Evolutionary conservation across 2,329 filamentous ascomycete species (phyloP), one percentile per base, ranked within the genome.

Genomic region (Amauroascus niger): DNA sequence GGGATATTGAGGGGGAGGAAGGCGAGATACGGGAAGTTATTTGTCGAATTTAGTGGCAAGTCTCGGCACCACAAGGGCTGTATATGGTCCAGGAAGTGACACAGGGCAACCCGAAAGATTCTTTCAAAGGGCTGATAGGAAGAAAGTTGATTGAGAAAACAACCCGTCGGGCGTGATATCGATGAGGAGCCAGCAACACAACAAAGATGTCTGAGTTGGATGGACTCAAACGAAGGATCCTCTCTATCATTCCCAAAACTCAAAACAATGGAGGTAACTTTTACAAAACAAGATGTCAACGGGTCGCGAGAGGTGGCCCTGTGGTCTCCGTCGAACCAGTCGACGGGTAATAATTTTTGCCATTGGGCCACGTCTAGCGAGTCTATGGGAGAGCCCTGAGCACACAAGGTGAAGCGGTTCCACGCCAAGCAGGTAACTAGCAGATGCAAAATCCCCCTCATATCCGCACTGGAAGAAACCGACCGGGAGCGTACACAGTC

Each of bases 321-420:
- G 1, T 14, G 20, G n/a, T 14, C 11, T 37, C 61, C 64, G 62
- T 65, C 64, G 50, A 56, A 62, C 59, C 65, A 68, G 66, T 63
- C 61, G 60, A 62, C 63, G 59, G 61, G 60, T 59, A 53, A 57
- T 61, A 55, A n/a, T n/a, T 48, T 32, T 54, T 64, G 54, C 65
- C 58, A 71, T 71, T 71, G 69, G 68, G 62, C 69, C 69, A 72
- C 69, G 69, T 72, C 65, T 63, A 22, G 60, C 58, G 58, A 64
- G 58, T 58, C 61, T 63, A 63, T 63, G 63, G 57, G 33, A 20
- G 47, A 48, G 51, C 26, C 45, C 43, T 24, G 33, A 49, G 33
- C 43, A 44, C 51, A 41, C 44, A 53, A 24, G 9, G 24, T 49
- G 51, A 53, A 41, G 51, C 44, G 35, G 44, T 53, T 49, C 32